These are phyloP conservation scores for Fistulinella prunicolor DNA, from an alignment of 768 basidiomycete genomes.

Conservation along the genomic window DNA sequence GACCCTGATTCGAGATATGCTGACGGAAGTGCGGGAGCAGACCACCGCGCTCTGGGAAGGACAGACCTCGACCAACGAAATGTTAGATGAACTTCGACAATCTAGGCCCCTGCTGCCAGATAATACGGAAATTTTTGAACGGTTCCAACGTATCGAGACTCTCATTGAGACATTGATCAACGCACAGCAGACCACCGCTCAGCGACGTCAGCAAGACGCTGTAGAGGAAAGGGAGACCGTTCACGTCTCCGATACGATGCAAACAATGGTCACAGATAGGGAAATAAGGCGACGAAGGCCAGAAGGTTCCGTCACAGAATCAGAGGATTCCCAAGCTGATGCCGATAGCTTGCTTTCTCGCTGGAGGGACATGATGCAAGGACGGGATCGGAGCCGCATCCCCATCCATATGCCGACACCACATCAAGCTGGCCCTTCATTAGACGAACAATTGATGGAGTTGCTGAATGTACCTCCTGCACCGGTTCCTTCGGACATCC, in stretches of 20 bases:
- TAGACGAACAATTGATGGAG: conserved; percentile 60
- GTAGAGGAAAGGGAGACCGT: conserved; percentile 16
- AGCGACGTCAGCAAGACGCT: background rate
- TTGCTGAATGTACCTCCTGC: conserved; percentile 49
- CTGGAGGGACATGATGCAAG: conserved; percentile 25
- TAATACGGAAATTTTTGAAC: conserved; percentile 38
- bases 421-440: conserved; percentile 43
- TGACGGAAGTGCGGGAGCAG: conserved; percentile 59
- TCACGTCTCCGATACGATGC: conserved; percentile 14
- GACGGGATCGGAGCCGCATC: conserved; percentile 23
- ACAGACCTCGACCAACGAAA: conserved; percentile 56
- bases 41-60: conserved; percentile 58
- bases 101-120: conserved; percentile 39
- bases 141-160: conserved; percentile 25
- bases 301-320: conserved; percentile 31
- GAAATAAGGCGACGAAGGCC: background rate
- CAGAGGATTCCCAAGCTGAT: conserved; percentile 26
- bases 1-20: conserved; percentile 48
- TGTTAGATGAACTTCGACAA: conserved; percentile 61
- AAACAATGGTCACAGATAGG: conserved; percentile 11
- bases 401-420: conserved; percentile 47
- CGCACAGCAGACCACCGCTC: conserved; percentile 3
- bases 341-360: conserved; percentile 26
- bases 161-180: conserved; percentile 18
- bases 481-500: conserved; percentile 38